A percentile compares a stretch with the other conserved stretches of the same genome.
phyloP scores from a whole-genome alignment of 2,329 filamentous ascomycete species.

The Magnaporthales sp. region DNA sequence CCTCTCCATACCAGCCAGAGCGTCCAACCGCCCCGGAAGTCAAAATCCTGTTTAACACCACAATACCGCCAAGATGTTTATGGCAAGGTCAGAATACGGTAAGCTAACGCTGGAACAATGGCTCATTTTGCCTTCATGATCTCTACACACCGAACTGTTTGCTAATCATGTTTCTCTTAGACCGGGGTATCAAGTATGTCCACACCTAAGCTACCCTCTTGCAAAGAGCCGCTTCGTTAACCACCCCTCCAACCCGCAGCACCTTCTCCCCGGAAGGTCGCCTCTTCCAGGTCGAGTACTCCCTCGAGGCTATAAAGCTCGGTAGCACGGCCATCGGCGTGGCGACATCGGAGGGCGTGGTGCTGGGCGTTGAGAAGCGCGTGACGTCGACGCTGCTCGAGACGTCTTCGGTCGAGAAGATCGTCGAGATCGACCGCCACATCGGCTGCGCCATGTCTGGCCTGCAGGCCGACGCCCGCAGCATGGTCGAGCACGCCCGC shows the following conservation, averaged over 20 bases:
- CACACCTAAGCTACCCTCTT: not conserved
- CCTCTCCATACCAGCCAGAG: not conserved
- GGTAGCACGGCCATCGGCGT: slow-evolving; percentile 97
- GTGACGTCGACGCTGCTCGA: slow-evolving; percentile 96
- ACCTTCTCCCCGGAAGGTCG: slow-evolving; percentile 99
- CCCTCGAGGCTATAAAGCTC: slow-evolving; percentile 98
- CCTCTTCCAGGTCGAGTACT: slow-evolving; percentile 99
- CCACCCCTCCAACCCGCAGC: slow-evolving; percentile 35
- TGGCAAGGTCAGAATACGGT: slow-evolving; percentile 99
- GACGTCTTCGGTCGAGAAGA: slow-evolving; percentile 97
- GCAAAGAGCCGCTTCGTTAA: not conserved
- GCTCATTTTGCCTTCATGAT: not conserved
- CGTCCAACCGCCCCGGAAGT: not conserved
- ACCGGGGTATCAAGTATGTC: slow-evolving; percentile 93
- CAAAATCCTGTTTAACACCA: slow-evolving; percentile 2
- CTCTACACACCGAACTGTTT: not conserved
- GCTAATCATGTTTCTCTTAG: slow-evolving; percentile 33
- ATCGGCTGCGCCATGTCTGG: slow-evolving; percentile 99
- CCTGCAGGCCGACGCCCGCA: slow-evolving; percentile 92
- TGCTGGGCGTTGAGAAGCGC: slow-evolving; percentile 97
- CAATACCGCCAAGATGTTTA: slow-evolving; percentile 76
- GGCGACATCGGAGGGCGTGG: slow-evolving; percentile 87
- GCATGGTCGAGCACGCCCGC: slow-evolving; percentile 96
- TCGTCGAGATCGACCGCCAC: slow-evolving; percentile 97
- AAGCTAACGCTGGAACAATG: not conserved